Evolutionary conservation across 139 green algal species (phyloP).

Genomic region (Chlorokybus atmophyticus): DNA sequence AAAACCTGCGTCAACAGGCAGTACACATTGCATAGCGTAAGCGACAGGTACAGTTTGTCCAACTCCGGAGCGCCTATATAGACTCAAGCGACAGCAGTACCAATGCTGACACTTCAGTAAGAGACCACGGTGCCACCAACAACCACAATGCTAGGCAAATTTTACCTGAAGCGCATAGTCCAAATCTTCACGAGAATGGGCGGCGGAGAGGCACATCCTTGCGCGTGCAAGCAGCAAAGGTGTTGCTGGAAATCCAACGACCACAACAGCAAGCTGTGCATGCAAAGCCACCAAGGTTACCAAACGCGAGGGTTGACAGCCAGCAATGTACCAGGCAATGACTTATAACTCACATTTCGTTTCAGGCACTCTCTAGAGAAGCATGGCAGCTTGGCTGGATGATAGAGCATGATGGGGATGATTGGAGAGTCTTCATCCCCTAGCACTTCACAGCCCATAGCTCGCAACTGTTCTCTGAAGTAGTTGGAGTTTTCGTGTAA

Average conservation of each 20-base stretch:
- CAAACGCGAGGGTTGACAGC: background rate
- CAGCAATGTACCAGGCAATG: background rate
- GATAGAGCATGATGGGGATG: conserved; percentile 96
- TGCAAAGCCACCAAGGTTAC: background rate
- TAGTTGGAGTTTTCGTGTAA: conserved; percentile 89
- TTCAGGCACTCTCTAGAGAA: conserved; percentile 60
- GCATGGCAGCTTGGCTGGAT: conserved; percentile 61
- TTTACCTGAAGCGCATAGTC: conserved; percentile 66
- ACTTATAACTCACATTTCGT: conserved; percentile 19
- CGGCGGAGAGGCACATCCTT: conserved; percentile 85
- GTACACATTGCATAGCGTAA: too few relatives aligned
- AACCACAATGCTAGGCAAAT: background rate
- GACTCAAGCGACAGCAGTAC: background rate
- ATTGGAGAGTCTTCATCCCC: conserved; percentile 88
- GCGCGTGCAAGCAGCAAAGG: conserved; percentile 65
- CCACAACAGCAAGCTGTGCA: conserved; percentile 67
- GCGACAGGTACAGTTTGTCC: too few relatives aligned
- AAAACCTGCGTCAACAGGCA: conserved; percentile 20
- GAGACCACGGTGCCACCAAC: background rate
- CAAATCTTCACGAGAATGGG: conserved; percentile 78
- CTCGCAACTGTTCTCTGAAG: conserved; percentile 58
- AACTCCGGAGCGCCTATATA: background rate
- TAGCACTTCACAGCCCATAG: conserved; percentile 77
- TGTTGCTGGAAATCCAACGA: conserved; percentile 94
- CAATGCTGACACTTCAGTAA: background rate